These are phyloP conservation scores for Paecilomyces variotii DNA, from an alignment of 2,329 filamentous ascomycete genomes.

Conservation along the genomic window DNA sequence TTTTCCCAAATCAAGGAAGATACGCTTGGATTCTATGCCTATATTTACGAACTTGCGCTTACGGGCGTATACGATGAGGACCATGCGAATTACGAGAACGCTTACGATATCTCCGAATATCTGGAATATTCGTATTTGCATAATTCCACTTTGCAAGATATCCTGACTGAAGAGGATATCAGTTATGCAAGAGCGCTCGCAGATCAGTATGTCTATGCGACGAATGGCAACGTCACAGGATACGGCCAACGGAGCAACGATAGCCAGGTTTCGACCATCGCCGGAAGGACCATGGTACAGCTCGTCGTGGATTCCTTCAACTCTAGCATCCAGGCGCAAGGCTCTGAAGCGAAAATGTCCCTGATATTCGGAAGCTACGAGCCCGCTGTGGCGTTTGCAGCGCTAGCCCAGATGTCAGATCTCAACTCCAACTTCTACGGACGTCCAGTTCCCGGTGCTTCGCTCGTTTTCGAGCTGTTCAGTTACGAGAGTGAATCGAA, in stretches of 20 bases:
- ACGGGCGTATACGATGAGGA: slow-evolving; percentile 30
- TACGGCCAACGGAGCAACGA: slow-evolving; percentile 11
- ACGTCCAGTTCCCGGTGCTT: slow-evolving; percentile 41
- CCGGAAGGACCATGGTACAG: slow-evolving; percentile 35
- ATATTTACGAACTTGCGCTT: slow-evolving; percentile 37
- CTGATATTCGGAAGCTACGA: slow-evolving; percentile 44
- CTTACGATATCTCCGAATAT: slow-evolving; percentile 49
- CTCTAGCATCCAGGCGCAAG: slow-evolving; percentile 29
- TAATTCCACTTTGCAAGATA: slow-evolving; percentile 36
- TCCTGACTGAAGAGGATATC: slow-evolving; percentile 23
- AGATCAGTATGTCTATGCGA: slow-evolving; percentile 41
- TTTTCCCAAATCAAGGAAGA: slow-evolving; percentile 31
- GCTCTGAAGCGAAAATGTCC: slow-evolving; percentile 35
- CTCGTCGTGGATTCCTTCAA: slow-evolving; percentile 32
- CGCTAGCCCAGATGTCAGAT: slow-evolving; percentile 34
- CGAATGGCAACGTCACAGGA: slow-evolving; percentile 38
- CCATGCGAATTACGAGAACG: slow-evolving; percentile 43
- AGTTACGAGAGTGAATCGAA: slow-evolving; percentile 27
- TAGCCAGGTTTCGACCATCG: slow-evolving; percentile 30
- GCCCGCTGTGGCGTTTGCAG: slow-evolving; percentile 45
- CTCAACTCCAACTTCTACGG: slow-evolving; percentile 39
- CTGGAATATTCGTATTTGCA: slow-evolving; percentile 47
- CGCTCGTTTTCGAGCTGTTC: slow-evolving; percentile 47
- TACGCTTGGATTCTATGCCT: slow-evolving; percentile 39
- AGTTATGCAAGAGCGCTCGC: slow-evolving; percentile 38